Base-by-base conservation (phyloP, 306 rosid species). In the Casuarina cunninghamiana region DNA sequence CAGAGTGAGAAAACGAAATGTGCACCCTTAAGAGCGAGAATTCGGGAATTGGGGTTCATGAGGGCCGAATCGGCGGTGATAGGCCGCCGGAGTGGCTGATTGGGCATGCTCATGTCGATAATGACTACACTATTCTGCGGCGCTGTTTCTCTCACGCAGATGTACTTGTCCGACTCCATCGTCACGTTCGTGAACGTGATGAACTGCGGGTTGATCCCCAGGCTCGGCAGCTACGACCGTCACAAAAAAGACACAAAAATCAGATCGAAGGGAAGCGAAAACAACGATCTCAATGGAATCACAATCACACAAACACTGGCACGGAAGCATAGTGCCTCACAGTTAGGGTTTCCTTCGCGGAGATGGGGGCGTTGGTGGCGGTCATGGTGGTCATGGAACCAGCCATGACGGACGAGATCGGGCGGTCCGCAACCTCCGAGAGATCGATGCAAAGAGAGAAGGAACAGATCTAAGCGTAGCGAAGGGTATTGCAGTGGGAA, bases 151-250 rank as follows among this genome's bases (percentile, higher is more conserved):
- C 97, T 81, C n/a, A 91, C 90, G 75, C 97, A 91, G 1, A 91
- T 91, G 76, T 83, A 91, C 83, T 86, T 90, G 17, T 91, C 97
- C 79, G 97, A 91, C 80, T 91, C 97, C 97, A 91, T 91, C 5
- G 97, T 91, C 60, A 91, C 97, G 73, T 91, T 87, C 74, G 89
- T 91, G 53, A 91, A 91, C 7, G 94, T 91, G 46, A 91, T 88
- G 83, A 88, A 91, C 69, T 91, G 97, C 43, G 90, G 86, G 60
- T 82, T 91, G 77, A 91, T 87, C 51, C 97, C 97, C 42, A 91
- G 72, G 79, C 94, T 90, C 38, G 91, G 82, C 69, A 91, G 70
- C 97, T 91, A 80, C 81, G 79, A 68, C 43, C 73, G 69, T 2
- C 78, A 39, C 54, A 45, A 72, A 65, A 53, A 39, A 2, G 38